Conservation (phyloP, 2,329 filamentous ascomycete species). For the Pseudogymnoascus sp. region DNA sequence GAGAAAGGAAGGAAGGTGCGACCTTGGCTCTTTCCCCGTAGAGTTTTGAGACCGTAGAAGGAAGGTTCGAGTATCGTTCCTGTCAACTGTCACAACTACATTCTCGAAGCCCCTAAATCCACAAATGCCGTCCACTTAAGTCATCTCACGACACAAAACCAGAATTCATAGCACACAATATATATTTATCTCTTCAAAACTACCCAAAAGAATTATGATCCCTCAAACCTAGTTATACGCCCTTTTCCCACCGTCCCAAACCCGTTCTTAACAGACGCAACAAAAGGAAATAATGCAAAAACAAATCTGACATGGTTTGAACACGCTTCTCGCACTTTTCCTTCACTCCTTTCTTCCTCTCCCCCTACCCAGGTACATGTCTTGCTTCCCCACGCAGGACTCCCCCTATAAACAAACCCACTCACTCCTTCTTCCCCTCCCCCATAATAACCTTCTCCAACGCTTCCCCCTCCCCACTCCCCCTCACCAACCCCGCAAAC, state of each 20-base stretch:
- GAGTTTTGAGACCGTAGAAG: background rate
- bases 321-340: background rate
- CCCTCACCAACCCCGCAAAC: slow-evolving; percentile 56
- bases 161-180: background rate
- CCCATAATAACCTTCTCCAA: slow-evolving; percentile 8
- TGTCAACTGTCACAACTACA: background rate
- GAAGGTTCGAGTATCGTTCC: background rate
- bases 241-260: background rate
- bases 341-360: background rate
- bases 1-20: background rate
- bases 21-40: background rate
- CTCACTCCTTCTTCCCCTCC: background rate
- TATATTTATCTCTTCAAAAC: background rate
- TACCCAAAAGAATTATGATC: background rate
- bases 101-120: background rate
- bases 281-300: background rate
- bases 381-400: background rate
- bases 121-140: no score
- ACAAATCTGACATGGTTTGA: background rate
- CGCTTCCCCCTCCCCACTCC: slow-evolving; percentile 50
- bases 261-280: background rate
- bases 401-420: background rate
- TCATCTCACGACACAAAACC: background rate
- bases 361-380: background rate
- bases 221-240: background rate